Percentiles rank a stretch among this genome's conserved stretches.
These are phyloP conservation scores for Talaromyces sp. DNA, from an alignment of 2,329 filamentous ascomycete species.

Conservation along the genomic window DNA sequence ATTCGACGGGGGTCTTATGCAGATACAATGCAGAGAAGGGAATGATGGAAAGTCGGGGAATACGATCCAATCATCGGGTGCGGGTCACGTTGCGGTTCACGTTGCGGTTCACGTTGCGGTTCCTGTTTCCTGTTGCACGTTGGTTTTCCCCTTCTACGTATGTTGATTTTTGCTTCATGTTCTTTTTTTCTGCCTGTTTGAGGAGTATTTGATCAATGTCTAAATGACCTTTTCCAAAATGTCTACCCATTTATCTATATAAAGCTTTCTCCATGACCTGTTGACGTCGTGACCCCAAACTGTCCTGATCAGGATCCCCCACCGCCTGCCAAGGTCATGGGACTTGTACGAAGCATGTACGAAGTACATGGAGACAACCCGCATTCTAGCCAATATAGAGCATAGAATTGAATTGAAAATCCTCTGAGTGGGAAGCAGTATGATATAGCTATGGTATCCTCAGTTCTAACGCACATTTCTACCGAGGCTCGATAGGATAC, in stretches of 20 bases:
- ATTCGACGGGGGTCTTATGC: constrained; percentile 7
- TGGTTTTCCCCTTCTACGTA: not conserved
- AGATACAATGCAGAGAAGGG: constrained; percentile 3
- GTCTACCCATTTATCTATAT: not conserved
- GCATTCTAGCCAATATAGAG: too few species aligned
- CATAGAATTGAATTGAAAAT: too few species aligned
- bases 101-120: too few species aligned
- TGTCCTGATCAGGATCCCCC: constrained; percentile 17
- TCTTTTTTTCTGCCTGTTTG: not conserved
- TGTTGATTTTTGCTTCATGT: not conserved
- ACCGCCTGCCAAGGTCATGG: constrained; percentile 26
- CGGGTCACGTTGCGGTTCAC: constrained; percentile 26
- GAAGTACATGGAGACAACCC: too few species aligned
- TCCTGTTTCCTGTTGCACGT: not conserved
- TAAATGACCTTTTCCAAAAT: not conserved
- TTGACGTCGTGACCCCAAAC: not conserved
- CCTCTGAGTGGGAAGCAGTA: too few species aligned
- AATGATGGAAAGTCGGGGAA: constrained; percentile 22
- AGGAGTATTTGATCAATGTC: not conserved
- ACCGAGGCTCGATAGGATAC: too few species aligned
- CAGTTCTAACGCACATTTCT: not conserved
- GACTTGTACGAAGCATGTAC: constrained; percentile 4
- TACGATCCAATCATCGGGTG: constrained; percentile 26
- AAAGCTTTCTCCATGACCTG: not conserved
- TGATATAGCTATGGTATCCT: too few species aligned